Evolutionary conservation across 2,329 filamentous ascomycete species (phyloP).

Genomic region (Botrytis hyacinthi): DNA sequence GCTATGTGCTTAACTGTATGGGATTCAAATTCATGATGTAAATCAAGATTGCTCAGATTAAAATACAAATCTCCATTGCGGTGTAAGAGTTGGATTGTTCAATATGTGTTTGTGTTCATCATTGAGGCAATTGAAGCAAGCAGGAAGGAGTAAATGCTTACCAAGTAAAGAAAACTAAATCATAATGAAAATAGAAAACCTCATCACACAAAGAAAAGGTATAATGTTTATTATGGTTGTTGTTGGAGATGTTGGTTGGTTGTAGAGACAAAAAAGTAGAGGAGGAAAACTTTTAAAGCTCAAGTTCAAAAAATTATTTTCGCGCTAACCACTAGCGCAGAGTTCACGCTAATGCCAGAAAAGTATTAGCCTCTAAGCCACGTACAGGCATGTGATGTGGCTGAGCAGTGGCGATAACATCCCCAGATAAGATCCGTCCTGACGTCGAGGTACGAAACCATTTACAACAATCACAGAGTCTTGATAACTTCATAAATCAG

Average conservation of each 20-base stretch:
- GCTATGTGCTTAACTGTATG: neutral
- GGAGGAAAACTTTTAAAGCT: constrained; percentile 16
- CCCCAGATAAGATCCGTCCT: constrained; percentile 13
- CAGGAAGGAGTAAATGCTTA: constrained; percentile 23
- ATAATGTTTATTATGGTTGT: neutral
- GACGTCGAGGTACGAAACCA: neutral
- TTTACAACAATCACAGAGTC: neutral
- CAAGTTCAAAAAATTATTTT: constrained; percentile 15
- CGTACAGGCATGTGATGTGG: neutral
- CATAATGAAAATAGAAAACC: neutral
- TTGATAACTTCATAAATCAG: constrained; percentile 15
- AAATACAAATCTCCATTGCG: constrained; percentile 39
- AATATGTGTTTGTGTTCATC: constrained; percentile 42
- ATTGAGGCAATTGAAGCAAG: constrained; percentile 32
- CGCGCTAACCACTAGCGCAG: constrained; percentile 10
- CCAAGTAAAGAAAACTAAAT: constrained; percentile 19
- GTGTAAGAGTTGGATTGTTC: constrained; percentile 48
- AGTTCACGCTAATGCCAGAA: neutral
- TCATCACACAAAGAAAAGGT: neutral
- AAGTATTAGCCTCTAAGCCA: neutral
- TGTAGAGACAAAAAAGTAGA: neutral
- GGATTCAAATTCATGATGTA: neutral
- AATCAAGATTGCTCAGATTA: constrained; percentile 38
- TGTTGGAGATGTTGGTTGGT: neutral
- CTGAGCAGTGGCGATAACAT: constrained; percentile 18